Percentiles rank a stretch among this genome's conserved stretches.
Conservation (phyloP, 2,329 filamentous ascomycete genomes). For the Bipolaris bicolor region DNA sequence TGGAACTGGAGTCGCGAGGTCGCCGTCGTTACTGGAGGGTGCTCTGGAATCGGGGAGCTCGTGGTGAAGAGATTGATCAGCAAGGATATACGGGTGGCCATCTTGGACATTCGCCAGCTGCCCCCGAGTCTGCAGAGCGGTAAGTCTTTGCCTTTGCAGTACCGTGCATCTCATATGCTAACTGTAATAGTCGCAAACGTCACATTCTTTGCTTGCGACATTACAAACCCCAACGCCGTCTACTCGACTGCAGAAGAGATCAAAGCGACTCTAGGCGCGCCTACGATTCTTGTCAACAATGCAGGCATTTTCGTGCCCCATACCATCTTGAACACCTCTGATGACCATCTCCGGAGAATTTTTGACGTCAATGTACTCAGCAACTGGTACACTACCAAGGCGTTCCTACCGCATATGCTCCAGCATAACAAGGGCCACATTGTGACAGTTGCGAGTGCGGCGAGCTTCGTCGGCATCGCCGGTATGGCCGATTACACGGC, state of each 20-base stretch:
- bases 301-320: conserved; percentile 42
- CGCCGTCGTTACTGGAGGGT: conserved; percentile 47
- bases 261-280: conserved; percentile 30
- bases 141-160: conserved; percentile 17
- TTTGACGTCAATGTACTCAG: conserved; percentile 48
- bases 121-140: conserved; percentile 36
- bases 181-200: conserved; percentile 34
- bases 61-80: conserved; percentile 35
- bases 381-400: conserved; percentile 44
- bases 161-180: not conserved
- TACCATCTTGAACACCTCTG: conserved; percentile 41
- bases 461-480: conserved; percentile 56
- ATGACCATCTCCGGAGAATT: conserved; percentile 41
- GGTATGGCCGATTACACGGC: conserved; percentile 61
- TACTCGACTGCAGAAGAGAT: conserved; percentile 33
- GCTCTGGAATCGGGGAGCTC: conserved; percentile 45
- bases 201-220: conserved; percentile 43
- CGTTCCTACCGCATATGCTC: conserved; percentile 48
- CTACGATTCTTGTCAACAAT: conserved; percentile 47
- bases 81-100: conserved; percentile 39
- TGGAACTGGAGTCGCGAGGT: conserved; percentile 45
- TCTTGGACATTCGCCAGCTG: conserved; percentile 43
- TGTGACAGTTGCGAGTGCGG: conserved; percentile 62
- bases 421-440: conserved; percentile 57
- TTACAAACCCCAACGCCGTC: conserved; percentile 40